Conservation (phyloP, 306 rosid species). For the Potentilla sterilis region DNA sequence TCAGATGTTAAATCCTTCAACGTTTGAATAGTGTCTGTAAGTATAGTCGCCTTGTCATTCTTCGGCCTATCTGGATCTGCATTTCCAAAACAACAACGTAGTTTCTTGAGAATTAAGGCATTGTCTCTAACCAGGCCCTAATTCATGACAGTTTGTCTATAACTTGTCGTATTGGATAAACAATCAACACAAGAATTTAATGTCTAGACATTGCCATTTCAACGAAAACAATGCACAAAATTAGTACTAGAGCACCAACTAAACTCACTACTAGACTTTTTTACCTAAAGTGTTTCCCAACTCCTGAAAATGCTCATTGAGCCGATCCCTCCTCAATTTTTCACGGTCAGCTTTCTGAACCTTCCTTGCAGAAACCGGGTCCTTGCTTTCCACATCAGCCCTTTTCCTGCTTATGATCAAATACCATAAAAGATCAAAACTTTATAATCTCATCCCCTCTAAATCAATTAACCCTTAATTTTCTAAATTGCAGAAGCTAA, state of each 20-base stretch:
- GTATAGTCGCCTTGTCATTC: conserved; percentile 90
- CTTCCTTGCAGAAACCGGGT: conserved; percentile 60
- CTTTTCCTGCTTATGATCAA: conserved; percentile 40
- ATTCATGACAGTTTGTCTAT: not conserved
- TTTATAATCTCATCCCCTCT: conserved; percentile 3
- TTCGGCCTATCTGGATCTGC: conserved; percentile 88
- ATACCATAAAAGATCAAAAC: not conserved
- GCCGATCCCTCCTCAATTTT: conserved; percentile 79
- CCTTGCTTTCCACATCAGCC: conserved; percentile 48
- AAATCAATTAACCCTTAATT: not conserved
- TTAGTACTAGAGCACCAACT: not conserved
- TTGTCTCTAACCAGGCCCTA: not conserved
- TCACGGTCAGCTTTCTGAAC: conserved; percentile 93
- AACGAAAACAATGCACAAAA: not conserved
- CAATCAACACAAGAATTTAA: not conserved
- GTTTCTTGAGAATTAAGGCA: not conserved
- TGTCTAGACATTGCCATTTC: too few relatives aligned
- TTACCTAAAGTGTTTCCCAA: conserved; percentile 73
- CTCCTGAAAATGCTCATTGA: conserved; percentile 75
- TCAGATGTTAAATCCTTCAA: conserved; percentile 69
- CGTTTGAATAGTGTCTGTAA: conserved; percentile 68
- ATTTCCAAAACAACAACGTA: conserved; percentile 26
- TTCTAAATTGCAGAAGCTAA: not conserved
- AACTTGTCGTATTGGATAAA: not conserved
- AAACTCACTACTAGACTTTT: not conserved